phyloP scores from a whole-genome alignment of 2,329 filamentous ascomycete genomes.

The Cytospora paraplurivora region DNA sequence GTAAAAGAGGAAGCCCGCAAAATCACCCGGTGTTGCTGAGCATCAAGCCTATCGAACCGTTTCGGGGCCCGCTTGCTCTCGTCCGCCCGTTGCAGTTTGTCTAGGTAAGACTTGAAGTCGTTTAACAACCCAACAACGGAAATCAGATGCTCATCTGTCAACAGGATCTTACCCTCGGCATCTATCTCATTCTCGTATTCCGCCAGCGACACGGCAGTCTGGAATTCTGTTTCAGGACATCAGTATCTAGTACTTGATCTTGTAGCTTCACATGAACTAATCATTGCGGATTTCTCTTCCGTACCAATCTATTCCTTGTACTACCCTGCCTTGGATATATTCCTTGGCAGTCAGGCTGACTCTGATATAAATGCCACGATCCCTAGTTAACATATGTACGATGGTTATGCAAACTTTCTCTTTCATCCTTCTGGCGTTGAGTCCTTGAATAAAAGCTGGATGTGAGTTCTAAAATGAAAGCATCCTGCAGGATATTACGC shows the following conservation, averaged over 20 bases:
- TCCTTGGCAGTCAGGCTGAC: conserved; percentile 31
- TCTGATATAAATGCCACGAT: conserved; percentile 33
- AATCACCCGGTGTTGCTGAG: neutral
- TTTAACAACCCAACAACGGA: conserved; percentile 32
- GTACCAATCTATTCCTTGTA: conserved; percentile 30
- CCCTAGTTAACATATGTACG: conserved; percentile 34
- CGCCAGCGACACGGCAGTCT: conserved; percentile 11
- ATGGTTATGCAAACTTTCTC: conserved; percentile 36
- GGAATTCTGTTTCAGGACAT: neutral
- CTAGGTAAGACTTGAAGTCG: conserved; percentile 28
- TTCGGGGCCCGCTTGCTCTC: conserved; percentile 11
- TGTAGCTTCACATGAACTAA: neutral
- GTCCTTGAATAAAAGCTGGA: conserved; percentile 36
- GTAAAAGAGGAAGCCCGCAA: no score
- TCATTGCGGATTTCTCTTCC: conserved; percentile 9
- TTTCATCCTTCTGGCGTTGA: conserved; percentile 35
- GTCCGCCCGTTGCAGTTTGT: conserved; percentile 15
- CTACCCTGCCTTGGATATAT: conserved; percentile 29
- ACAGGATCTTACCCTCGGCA: conserved; percentile 25
- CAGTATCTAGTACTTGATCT: neutral
- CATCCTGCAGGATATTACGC: conserved; percentile 27
- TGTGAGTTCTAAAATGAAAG: conserved; percentile 37
- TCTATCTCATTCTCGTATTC: conserved; percentile 27
- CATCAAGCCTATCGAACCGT: conserved; percentile 19
- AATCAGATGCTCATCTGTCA: conserved; percentile 33